These are phyloP conservation scores for Secale cereale DNA, from an alignment of 176 grass and related monocot species.

Conservation along the genomic window DNA sequence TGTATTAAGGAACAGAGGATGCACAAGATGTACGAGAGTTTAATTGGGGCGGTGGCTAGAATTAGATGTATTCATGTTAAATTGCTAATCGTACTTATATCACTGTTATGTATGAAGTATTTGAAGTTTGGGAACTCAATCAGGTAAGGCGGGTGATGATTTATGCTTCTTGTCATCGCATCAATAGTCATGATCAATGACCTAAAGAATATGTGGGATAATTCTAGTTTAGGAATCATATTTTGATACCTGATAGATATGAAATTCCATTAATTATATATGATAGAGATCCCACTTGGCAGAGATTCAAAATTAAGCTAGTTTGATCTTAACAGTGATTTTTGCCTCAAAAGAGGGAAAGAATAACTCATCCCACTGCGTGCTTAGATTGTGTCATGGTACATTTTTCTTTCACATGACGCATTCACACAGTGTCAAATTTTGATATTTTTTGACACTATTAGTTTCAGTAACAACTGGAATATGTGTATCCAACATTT, in stretches of 20 bases:
- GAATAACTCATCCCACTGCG: no score
- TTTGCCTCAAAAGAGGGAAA: no score
- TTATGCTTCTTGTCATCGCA: slow-evolving; percentile 27
- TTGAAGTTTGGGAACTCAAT: slow-evolving; percentile 72
- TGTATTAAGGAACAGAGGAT: no score
- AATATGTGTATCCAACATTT: neutral
- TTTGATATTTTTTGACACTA: no score
- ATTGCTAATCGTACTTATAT: slow-evolving; percentile 44
- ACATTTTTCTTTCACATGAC: no score
- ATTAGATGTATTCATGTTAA: neutral
- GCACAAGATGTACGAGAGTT: no score
- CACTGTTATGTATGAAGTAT: slow-evolving; percentile 56
- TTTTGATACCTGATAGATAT: neutral
- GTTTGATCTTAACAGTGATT: no score
- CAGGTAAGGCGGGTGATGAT: neutral
- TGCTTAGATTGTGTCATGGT: no score
- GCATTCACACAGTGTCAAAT: no score
- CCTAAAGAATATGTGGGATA: slow-evolving; percentile 21
- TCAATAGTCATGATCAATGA: slow-evolving; percentile 45
- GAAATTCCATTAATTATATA: neutral
- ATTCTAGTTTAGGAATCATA: neutral
- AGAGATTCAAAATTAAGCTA: no score
- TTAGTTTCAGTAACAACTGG: neutral
- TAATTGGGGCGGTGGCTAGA: no score
- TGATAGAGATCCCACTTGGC: neutral